phyloP scores from a whole-genome alignment of 108 stramenopile species.

The Cylindrotheca fusiformis region DNA sequence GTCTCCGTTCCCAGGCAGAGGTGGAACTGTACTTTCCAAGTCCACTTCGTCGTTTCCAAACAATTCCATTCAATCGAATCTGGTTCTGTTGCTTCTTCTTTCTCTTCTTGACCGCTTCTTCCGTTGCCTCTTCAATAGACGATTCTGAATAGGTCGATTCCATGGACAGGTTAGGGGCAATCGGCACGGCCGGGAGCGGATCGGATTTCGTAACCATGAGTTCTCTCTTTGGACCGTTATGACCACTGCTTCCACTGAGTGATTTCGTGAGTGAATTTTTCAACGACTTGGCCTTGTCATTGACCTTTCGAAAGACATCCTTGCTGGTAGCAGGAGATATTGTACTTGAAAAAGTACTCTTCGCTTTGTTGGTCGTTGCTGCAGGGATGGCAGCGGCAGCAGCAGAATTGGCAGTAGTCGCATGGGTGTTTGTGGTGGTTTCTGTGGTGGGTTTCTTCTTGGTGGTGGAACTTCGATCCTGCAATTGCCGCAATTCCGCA shows the following conservation, averaged over 20 bases:
- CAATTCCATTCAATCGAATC: slow-evolving; percentile 47
- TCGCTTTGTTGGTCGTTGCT: neutral
- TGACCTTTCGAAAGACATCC: slow-evolving; percentile 5
- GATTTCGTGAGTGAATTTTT: neutral
- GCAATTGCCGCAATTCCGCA: slow-evolving; percentile 46
- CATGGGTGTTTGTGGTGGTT: neutral
- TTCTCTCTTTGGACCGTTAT: too few species aligned
- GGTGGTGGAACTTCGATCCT: slow-evolving; percentile 4
- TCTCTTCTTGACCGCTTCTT: neutral
- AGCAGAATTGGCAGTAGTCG: neutral
- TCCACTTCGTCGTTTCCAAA: slow-evolving; percentile 79
- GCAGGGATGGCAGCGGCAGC: too few species aligned
- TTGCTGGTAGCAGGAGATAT: neutral
- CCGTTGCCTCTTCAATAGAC: neutral
- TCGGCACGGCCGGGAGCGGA: too few species aligned
- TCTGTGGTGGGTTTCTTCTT: slow-evolving; percentile 1
- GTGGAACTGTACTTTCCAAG: slow-evolving; percentile 63
- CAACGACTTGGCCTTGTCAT: neutral
- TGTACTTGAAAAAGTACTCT: neutral
- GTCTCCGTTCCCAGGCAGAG: slow-evolving; percentile 68
- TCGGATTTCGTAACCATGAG: too few species aligned
- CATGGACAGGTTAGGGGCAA: too few species aligned
- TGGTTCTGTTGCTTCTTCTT: neutral
- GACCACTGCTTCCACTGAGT: too few species aligned
- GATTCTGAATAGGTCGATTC: neutral